Evolutionary conservation across 257 asterid genomes (phyloP).

Genomic region (Solanum commersonii): DNA sequence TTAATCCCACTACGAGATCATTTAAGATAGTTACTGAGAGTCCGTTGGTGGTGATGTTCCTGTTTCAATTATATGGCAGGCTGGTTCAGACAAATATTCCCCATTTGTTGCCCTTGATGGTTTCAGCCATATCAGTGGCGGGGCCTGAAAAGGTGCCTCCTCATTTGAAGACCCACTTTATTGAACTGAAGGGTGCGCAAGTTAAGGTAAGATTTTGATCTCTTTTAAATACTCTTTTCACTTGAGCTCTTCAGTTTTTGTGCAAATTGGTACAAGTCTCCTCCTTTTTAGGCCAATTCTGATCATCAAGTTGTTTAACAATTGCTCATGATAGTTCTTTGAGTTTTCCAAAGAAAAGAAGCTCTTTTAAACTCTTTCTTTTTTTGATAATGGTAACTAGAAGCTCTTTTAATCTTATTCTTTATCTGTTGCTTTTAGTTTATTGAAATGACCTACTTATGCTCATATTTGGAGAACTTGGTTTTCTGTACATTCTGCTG

Average conservation of each 20-base stretch:
- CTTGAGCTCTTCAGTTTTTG: slow-evolving; percentile 4
- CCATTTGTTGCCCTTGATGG: slow-evolving; percentile 88
- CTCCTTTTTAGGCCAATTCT: background rate
- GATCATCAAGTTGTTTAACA: background rate
- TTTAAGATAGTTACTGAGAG: slow-evolving; percentile 97
- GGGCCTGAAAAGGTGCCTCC: slow-evolving; percentile 94
- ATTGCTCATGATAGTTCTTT: background rate
- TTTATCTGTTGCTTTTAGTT: background rate
- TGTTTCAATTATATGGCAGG: slow-evolving; percentile 86
- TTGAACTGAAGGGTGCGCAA: slow-evolving; percentile 93
- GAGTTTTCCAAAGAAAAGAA: background rate
- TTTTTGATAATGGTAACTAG: background rate
- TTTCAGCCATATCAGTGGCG: slow-evolving; percentile 86
- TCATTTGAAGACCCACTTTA: slow-evolving; percentile 78
- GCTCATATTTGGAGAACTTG: background rate
- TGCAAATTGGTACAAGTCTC: slow-evolving; percentile 1
- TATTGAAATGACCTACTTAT: background rate
- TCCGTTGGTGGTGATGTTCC: slow-evolving; percentile 97
- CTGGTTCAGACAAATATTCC: slow-evolving; percentile 99
- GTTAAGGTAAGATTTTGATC: slow-evolving; percentile 59
- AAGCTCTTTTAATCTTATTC: background rate
- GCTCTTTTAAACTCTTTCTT: background rate
- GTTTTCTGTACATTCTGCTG: background rate
- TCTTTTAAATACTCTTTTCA: background rate
- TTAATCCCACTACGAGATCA: slow-evolving; percentile 96